Evolutionary conservation across 768 basidiomycete species (phyloP).

Genomic region (Stropharia rugosoannulata): DNA sequence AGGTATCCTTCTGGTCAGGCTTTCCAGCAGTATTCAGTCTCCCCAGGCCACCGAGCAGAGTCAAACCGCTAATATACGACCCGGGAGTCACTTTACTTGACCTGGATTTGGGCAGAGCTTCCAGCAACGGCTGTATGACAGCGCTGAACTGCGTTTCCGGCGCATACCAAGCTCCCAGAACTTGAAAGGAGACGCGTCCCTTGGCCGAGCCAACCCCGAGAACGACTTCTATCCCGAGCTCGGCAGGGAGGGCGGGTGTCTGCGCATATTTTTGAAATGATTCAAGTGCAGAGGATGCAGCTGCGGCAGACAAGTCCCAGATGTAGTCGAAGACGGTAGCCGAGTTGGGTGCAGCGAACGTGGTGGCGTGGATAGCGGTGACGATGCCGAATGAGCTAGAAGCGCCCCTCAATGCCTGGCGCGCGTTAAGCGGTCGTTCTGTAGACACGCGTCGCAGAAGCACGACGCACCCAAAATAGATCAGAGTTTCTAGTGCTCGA

Average conservation of each 20-base stretch:
- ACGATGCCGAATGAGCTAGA: conserved; percentile 39
- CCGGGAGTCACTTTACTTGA: conserved; percentile 19
- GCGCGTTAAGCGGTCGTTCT: background rate
- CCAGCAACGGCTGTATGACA: conserved; percentile 29
- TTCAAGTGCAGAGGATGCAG: conserved; percentile 30
- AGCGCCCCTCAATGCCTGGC: conserved; percentile 38
- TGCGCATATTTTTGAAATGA: conserved; percentile 35
- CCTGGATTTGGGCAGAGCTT: conserved; percentile 22
- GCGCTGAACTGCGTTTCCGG: conserved; percentile 19
- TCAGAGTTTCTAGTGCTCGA: conserved; percentile 21
- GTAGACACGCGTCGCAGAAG: background rate
- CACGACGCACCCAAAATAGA: conserved; percentile 25
- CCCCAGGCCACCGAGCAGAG: conserved; percentile 24
- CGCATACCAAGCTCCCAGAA: conserved; percentile 35
- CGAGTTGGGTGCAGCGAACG: conserved; percentile 33
- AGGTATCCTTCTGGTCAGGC: conserved; percentile 36
- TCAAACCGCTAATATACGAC: conserved; percentile 32
- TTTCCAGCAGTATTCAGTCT: conserved; percentile 20
- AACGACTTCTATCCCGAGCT: conserved; percentile 34
- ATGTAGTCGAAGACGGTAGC: conserved; percentile 34
- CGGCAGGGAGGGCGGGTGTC: conserved; percentile 26
- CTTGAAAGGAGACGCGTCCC: conserved; percentile 27
- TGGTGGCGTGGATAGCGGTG: conserved; percentile 33
- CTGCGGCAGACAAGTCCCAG: conserved; percentile 32
- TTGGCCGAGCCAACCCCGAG: conserved; percentile 24